These are phyloP conservation scores for Plectosphaerella plurivora DNA, from an alignment of 2,329 filamentous ascomycete genomes.

Conservation along the genomic window DNA sequence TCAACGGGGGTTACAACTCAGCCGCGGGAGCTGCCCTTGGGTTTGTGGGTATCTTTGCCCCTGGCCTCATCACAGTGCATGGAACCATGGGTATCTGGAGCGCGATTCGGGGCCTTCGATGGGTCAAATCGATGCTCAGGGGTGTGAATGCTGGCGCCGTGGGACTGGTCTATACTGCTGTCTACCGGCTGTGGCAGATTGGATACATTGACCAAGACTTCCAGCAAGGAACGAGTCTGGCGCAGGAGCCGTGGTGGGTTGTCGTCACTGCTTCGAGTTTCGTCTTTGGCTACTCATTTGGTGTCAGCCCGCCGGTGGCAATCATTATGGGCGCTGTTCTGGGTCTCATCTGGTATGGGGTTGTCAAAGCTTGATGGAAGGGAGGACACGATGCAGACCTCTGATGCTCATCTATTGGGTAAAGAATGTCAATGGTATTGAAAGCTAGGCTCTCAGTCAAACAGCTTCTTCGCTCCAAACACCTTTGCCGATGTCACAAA, in stretches of 20 bases:
- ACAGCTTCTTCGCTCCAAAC: neutral
- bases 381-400: neutral
- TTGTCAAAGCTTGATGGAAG: neutral
- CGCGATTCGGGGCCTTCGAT: conserved; percentile 36
- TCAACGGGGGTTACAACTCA: conserved; percentile 26
- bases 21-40: conserved; percentile 42
- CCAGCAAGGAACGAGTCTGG: conserved; percentile 46
- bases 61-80: conserved; percentile 37
- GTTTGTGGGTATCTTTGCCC: conserved; percentile 42
- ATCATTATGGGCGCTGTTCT: conserved; percentile 1
- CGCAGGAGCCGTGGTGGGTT: conserved; percentile 59
- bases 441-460: neutral
- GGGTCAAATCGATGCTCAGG: conserved; percentile 44
- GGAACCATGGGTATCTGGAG: conserved; percentile 47
- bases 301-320: neutral
- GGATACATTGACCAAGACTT: conserved; percentile 50
- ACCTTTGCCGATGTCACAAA: conserved; percentile 9
- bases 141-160: conserved; percentile 58
- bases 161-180: conserved; percentile 59
- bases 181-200: conserved; percentile 60
- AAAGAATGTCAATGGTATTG: too few species aligned
- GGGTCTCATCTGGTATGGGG: conserved; percentile 1
- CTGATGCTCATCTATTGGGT: too few species aligned
- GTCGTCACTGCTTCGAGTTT: conserved; percentile 43
- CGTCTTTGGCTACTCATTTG: neutral